phyloP scores from a whole-genome alignment of 805 yeast genomes.

The Candida patagonica region DNA sequence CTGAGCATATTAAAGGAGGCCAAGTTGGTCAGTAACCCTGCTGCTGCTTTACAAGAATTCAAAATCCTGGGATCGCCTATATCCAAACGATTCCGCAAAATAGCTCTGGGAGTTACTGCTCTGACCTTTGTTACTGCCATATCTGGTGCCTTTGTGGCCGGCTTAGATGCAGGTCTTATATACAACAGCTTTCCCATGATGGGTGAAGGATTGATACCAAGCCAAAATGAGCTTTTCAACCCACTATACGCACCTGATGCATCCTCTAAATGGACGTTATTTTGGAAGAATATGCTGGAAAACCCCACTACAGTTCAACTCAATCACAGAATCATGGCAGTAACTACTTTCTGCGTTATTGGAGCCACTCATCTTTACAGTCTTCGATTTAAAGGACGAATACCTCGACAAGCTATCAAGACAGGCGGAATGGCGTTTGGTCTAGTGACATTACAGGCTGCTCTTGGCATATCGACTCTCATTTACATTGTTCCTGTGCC shows the following conservation, averaged over 20 bases:
- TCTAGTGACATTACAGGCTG: slow-evolving; percentile 69
- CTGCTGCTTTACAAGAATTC: slow-evolving; percentile 43
- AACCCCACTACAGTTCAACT: slow-evolving; percentile 95
- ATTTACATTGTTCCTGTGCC: slow-evolving; percentile 86
- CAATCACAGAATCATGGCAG: slow-evolving; percentile 79
- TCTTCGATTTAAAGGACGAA: slow-evolving; percentile 40
- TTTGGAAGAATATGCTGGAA: slow-evolving; percentile 90
- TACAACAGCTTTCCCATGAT: slow-evolving; percentile 94
- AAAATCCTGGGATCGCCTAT: slow-evolving; percentile 53
- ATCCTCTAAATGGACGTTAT: slow-evolving; percentile 27
- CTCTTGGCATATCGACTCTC: slow-evolving; percentile 79
- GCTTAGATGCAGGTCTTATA: slow-evolving; percentile 93
- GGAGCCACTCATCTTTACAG: slow-evolving; percentile 65
- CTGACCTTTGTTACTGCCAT: slow-evolving; percentile 83
- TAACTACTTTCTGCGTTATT: slow-evolving; percentile 64
- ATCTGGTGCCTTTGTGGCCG: slow-evolving; percentile 98
- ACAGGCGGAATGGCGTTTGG: slow-evolving; percentile 70
- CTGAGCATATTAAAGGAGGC: slow-evolving; percentile 70
- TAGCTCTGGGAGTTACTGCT: slow-evolving; percentile 48
- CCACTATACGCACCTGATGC: slow-evolving; percentile 62
- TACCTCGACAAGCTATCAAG: slow-evolving; percentile 49
- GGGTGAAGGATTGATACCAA: slow-evolving; percentile 73
- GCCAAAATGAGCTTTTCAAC: slow-evolving; percentile 67
- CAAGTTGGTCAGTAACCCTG: slow-evolving; percentile 58
- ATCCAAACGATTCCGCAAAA: slow-evolving; percentile 46